Evolutionary conservation across 768 basidiomycete genomes (phyloP).

Genomic region (Kwoniella europaea): DNA sequence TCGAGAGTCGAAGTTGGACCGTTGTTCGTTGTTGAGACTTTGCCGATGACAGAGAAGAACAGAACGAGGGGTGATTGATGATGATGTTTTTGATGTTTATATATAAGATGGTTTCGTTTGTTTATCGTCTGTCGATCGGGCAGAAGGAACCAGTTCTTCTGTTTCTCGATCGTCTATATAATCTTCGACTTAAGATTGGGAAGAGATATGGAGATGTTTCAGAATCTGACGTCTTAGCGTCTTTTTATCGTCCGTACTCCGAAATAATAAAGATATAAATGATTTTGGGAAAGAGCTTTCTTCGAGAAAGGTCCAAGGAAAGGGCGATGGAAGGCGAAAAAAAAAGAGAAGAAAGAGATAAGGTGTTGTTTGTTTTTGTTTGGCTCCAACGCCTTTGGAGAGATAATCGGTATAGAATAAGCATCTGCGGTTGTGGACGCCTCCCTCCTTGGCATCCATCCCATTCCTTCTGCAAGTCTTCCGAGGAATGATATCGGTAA

Average conservation of each 20-base stretch:
- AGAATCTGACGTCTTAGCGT: constrained; percentile 10
- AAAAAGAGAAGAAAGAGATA: constrained; percentile 1
- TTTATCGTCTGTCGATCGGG: not conserved
- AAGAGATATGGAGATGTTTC: not conserved
- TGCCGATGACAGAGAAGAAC: no score
- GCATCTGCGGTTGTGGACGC: constrained; percentile 1
- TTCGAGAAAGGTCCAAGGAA: constrained; percentile 3
- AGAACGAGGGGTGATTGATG: no score
- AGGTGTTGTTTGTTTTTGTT: constrained; percentile 5
- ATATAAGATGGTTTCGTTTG: not conserved
- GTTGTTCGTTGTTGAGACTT: no score
- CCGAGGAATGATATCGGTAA: not conserved
- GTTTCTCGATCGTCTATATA: not conserved
- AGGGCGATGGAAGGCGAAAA: not conserved
- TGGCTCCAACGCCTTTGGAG: constrained; percentile 9
- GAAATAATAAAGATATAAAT: not conserved
- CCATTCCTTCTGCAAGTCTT: not conserved
- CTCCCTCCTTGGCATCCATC: not conserved
- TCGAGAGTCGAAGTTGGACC: not conserved
- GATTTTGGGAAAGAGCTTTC: not conserved
- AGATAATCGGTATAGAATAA: not conserved
- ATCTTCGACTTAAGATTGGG: not conserved
- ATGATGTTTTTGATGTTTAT: no score
- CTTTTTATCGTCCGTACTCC: not conserved
- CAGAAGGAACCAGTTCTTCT: constrained; percentile 4